These are phyloP conservation scores for Globisporangium viniferum DNA, from an alignment of 352 stramenopile species.

Conservation along the genomic window DNA sequence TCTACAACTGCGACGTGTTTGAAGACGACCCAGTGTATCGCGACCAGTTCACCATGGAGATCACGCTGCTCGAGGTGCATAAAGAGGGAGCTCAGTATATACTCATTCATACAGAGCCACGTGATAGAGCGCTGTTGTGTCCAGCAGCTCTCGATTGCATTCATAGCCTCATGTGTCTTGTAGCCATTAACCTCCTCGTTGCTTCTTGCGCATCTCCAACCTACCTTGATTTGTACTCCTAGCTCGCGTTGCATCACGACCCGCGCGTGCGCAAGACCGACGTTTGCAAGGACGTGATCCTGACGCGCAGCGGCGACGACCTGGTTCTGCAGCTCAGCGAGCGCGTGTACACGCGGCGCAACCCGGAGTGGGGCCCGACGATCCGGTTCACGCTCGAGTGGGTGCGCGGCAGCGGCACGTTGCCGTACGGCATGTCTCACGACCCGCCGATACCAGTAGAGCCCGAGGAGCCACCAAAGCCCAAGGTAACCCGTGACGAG, in stretches of 20 bases:
- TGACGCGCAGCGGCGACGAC: constrained; percentile 9
- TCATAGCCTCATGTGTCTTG: too few relatives aligned
- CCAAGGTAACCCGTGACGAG: constrained; percentile 1
- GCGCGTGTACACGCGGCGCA: constrained; percentile 14
- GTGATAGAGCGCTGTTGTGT: too few relatives aligned
- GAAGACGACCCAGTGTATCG: constrained; percentile 1
- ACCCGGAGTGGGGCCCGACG: constrained; percentile 8
- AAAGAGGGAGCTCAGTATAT: neutral
- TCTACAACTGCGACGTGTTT: constrained; percentile 12
- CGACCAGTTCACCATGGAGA: constrained; percentile 14
- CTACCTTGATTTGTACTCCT: too few relatives aligned
- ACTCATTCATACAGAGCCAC: neutral
- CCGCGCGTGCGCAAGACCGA: constrained; percentile 13
- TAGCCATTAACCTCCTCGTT: too few relatives aligned
- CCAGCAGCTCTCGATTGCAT: too few relatives aligned
- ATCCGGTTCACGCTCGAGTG: constrained; percentile 12
- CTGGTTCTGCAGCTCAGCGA: constrained; percentile 11
- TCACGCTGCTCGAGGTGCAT: constrained; percentile 13
- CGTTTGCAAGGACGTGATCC: constrained; percentile 13
- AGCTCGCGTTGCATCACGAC: constrained; percentile 13
- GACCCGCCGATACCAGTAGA: constrained; percentile 6
- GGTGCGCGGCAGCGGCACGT: constrained; percentile 2
- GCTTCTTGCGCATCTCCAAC: neutral
- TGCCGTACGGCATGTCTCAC: constrained; percentile 2
- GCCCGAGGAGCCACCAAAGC: neutral